Evolutionary conservation across 129 eudicot genomes (phyloP).

Genomic region (Deinandra increscens): DNA sequence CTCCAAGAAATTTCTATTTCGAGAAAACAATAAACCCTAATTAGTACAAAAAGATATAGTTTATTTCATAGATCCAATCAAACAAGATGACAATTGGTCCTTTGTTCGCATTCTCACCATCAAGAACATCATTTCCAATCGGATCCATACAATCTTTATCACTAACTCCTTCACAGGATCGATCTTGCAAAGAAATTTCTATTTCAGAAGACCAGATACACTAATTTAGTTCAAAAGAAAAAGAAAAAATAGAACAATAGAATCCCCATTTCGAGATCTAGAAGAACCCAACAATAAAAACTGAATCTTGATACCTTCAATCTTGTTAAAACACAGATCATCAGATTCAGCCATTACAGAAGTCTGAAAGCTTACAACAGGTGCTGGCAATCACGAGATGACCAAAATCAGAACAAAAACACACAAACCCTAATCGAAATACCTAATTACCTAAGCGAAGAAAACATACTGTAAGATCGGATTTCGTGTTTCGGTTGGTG

Average conservation of each 20-base stretch:
- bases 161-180: slow-evolving; percentile 13
- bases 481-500: slow-evolving; percentile 13
- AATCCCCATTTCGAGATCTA: slow-evolving; percentile 6
- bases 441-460: not conserved
- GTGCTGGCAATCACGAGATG: slow-evolving; percentile 33
- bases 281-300: slow-evolving; percentile 9
- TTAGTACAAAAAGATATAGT: slow-evolving; percentile 5
- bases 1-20: slow-evolving; percentile 26
- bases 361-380: slow-evolving; percentile 35
- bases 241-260: too few relatives aligned
- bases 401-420: slow-evolving; percentile 5
- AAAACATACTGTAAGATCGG: slow-evolving; percentile 31
- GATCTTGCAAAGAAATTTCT: slow-evolving; percentile 26
- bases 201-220: slow-evolving; percentile 4
- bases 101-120: slow-evolving; percentile 35
- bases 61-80: slow-evolving; percentile 4
- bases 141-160: slow-evolving; percentile 38
- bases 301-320: slow-evolving; percentile 36
- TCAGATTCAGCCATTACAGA: slow-evolving; percentile 19
- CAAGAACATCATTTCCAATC: slow-evolving; percentile 33
- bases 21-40: slow-evolving; percentile 27
- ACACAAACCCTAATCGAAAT: slow-evolving; percentile 17
- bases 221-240: not conserved
- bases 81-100: not conserved
- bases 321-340: slow-evolving; percentile 28